phyloP scores from a whole-genome alignment of 208 protist genomes.

The Tritrichomonas foetus region DNA sequence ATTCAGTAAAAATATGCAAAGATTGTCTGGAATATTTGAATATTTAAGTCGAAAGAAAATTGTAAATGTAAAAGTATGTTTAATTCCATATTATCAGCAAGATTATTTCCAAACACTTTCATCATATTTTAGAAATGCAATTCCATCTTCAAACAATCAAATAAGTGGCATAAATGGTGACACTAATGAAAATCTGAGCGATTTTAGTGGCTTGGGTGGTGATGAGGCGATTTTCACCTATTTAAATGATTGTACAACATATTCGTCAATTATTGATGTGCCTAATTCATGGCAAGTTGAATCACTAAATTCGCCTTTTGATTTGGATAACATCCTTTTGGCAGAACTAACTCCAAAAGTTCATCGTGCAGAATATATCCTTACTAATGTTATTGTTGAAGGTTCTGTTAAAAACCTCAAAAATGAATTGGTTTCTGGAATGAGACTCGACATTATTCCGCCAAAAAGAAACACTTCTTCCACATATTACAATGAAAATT shows the following conservation, averaged over 20 bases:
- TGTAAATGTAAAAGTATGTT: background rate
- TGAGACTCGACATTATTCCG: background rate
- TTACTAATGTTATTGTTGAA: constrained; percentile 6
- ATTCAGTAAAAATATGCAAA: background rate
- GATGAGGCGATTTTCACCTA: background rate
- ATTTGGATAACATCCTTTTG: constrained; percentile 36
- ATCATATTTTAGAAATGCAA: constrained; percentile 7
- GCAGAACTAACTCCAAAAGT: background rate
- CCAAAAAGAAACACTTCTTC: background rate
- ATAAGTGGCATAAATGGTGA: too few relatives aligned
- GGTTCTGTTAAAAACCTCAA: background rate
- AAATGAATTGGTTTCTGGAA: background rate
- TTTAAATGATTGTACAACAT: constrained; percentile 13
- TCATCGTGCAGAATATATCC: background rate
- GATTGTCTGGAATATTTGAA: background rate
- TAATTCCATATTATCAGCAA: background rate
- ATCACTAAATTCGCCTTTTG: background rate
- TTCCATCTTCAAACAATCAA: too few relatives aligned
- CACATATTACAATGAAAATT: background rate
- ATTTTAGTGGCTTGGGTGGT: too few relatives aligned
- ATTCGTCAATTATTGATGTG: background rate
- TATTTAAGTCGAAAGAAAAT: background rate
- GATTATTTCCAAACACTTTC: background rate
- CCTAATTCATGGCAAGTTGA: background rate
- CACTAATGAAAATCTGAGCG: too few relatives aligned